Evolutionary conservation across 192 early-diverging fungal genomes (phyloP).

Genomic region (Entomortierella parvispora): DNA sequence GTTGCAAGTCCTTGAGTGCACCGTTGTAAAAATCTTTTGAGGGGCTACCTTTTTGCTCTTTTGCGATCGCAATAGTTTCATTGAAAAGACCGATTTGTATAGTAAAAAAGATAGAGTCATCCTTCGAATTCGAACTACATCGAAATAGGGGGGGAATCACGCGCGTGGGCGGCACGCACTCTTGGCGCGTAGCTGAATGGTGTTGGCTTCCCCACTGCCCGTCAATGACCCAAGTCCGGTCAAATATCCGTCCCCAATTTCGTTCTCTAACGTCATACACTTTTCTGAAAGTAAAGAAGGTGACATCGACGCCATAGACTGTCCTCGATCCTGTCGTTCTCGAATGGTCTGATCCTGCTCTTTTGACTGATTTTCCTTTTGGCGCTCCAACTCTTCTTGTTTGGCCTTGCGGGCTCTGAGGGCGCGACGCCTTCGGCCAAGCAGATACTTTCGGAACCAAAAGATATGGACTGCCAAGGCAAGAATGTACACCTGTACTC

Average conservation of each 20-base stretch:
- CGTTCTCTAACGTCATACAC: too few relatives aligned
- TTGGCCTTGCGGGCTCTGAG: background rate
- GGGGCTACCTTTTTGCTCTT: too few relatives aligned
- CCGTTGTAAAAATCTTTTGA: too few relatives aligned
- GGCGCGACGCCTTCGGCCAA: background rate
- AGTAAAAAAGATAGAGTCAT: background rate
- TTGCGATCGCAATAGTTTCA: too few relatives aligned
- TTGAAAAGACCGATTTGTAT: background rate
- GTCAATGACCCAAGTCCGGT: background rate
- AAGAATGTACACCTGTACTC: background rate
- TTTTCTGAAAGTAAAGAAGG: background rate
- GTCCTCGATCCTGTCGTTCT: background rate
- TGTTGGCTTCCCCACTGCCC: background rate
- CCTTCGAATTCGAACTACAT: too few relatives aligned
- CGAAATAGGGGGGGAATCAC: too few relatives aligned
- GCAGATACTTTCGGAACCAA: conserved; percentile 25
- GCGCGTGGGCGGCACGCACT: too few relatives aligned
- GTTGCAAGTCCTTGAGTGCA: too few relatives aligned
- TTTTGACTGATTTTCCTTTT: background rate
- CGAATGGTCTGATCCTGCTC: background rate
- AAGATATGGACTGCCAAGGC: conserved; percentile 15
- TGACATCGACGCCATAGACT: background rate
- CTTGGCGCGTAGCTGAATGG: conserved; percentile 13
- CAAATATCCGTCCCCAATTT: too few relatives aligned
- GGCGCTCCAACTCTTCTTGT: background rate